Evolutionary conservation across 108 stramenopile species (phyloP), one percentile per base, ranked within the genome.

Genomic region (Skeletonema grethae): DNA sequence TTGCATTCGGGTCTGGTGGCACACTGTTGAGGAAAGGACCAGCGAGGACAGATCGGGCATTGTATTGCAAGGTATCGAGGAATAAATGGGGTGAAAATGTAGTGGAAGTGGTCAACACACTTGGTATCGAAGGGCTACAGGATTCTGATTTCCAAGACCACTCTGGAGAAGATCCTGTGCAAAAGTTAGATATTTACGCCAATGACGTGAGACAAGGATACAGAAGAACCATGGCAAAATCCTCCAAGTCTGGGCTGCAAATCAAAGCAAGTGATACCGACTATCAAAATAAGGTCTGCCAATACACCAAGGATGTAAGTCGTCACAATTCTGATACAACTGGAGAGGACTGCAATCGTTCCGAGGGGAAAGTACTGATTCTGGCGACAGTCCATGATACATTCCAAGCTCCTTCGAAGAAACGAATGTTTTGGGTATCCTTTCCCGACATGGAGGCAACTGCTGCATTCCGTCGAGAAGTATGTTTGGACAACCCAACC

Each of bases 341-440:
- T 34, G 93, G 93, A 35, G 75, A 63, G 25, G 89, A 90, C 30
- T 90, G 87, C 65, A 89, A 88, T 79, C 88, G 93, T 13, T 90
- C 89, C 29, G 93, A 95, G 75, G 93, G 93, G 13, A 95, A 95
- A 65, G 91, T 95, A 11, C 34, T 95, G 61, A 90, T 95, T 57
- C 67, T 95, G 57, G 93, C 93, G 9, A 88, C 93, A 11, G 91
- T 95, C 2, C 93, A 95, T 68, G 91, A 95, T 65, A 95, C 93
- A 2, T 95, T 95, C 61, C 75, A 81, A 38, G 76, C 73, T 18
- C 93, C 93, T 29, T 55, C 67, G n/a, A 70, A 60, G 46, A 67
- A 87, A n/a, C 86, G 87, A 24, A 75, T 86, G 30, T 90, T 83
- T 70, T 95, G 93, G 93, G 65, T 95, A 9, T 86, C 87, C 0